These are phyloP conservation scores for Hypsizygus marmoreus DNA, from an alignment of 768 basidiomycete genomes.

Conservation along the genomic window DNA sequence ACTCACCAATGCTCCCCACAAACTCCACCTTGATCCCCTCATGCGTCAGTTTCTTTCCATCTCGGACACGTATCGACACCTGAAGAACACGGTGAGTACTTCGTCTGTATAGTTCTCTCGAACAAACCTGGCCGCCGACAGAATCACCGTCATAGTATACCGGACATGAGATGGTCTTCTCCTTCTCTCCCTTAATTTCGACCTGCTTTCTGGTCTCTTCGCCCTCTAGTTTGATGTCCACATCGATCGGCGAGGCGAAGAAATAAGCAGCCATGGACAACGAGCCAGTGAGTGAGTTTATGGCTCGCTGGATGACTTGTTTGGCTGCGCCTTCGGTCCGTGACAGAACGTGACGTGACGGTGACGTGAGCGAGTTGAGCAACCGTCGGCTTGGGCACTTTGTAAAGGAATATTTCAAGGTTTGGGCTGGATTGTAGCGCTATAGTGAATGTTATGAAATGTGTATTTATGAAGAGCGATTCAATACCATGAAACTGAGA, in stretches of 20 bases:
- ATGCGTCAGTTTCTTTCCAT: conserved; percentile 93
- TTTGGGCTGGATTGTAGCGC: too few relatives aligned
- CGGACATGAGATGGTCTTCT: conserved; percentile 80
- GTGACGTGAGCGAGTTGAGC: too few relatives aligned
- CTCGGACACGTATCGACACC: conserved; percentile 86
- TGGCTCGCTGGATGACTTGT: conserved; percentile 9
- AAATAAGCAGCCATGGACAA: conserved; percentile 81
- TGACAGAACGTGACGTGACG: too few relatives aligned
- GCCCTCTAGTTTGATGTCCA: conserved; percentile 85
- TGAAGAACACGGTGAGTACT: conserved; percentile 28
- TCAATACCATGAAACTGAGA: too few relatives aligned
- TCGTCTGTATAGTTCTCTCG: background rate
- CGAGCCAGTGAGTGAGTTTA: conserved; percentile 6
- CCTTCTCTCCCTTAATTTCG: conserved; percentile 89
- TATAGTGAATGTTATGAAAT: too few relatives aligned
- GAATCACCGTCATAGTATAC: conserved; percentile 96
- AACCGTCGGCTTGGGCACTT: too few relatives aligned
- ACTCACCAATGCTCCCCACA: conserved; percentile 89
- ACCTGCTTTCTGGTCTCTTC: conserved; percentile 89
- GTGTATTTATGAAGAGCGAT: too few relatives aligned
- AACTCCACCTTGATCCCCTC: conserved; percentile 99
- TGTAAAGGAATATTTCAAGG: too few relatives aligned
- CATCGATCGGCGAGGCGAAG: conserved; percentile 88
- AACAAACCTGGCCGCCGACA: conserved; percentile 89
- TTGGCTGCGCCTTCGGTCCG: background rate